Conservation (phyloP, 495 filamentous ascomycete species). For the Emericellopsis terricola region DNA sequence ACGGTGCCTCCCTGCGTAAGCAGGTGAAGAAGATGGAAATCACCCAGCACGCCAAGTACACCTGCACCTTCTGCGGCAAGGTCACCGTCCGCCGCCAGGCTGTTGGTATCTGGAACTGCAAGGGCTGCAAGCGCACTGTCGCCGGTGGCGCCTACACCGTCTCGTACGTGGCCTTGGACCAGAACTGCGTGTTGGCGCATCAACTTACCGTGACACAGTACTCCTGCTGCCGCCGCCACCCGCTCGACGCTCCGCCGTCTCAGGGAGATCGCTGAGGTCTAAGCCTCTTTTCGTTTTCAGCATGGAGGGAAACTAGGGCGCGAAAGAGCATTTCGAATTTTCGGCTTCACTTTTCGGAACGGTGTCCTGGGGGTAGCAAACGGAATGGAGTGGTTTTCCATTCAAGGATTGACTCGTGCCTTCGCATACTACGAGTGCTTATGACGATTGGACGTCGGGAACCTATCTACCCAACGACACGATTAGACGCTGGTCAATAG, state of each 20-base stretch:
- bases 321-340: slow-evolving; percentile 11
- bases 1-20: slow-evolving; percentile 99
- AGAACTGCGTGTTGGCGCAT: no score
- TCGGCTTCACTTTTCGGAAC: slow-evolving; percentile 19
- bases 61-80: slow-evolving; percentile 92
- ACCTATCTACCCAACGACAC: slow-evolving; percentile 1
- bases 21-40: slow-evolving; percentile 99
- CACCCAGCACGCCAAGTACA: slow-evolving; percentile 87
- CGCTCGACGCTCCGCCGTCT: slow-evolving; percentile 94
- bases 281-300: slow-evolving; percentile 12
- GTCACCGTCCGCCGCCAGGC: slow-evolving; percentile 78
- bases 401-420: no score
- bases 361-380: slow-evolving; percentile 1
- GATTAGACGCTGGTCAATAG: slow-evolving; percentile 3
- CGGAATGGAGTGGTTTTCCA: neutral
- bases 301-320: slow-evolving; percentile 5
- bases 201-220: no score
- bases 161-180: slow-evolving; percentile 89
- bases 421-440: slow-evolving; percentile 3
- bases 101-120: slow-evolving; percentile 95
- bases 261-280: slow-evolving; percentile 96
- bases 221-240: slow-evolving; percentile 88
- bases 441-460: slow-evolving; percentile 3
- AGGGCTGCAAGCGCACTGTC: slow-evolving; percentile 79
- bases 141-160: slow-evolving; percentile 95